Evolutionary conservation across 305 asterid species (phyloP).

Genomic region (Lippia alba): DNA sequence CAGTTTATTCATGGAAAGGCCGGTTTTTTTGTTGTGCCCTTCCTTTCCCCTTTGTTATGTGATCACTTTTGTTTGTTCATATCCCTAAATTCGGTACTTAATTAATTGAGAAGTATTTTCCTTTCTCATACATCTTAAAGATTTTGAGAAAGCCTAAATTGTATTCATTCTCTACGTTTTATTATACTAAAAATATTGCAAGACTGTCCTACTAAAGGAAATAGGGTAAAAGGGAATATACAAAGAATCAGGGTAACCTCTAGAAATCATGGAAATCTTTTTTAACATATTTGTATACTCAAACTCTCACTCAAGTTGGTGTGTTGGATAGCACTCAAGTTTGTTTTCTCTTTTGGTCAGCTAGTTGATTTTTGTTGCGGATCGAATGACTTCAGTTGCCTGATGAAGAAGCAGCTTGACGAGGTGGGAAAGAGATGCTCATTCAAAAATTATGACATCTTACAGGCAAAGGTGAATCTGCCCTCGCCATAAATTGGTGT

Average conservation of each 20-base stretch:
- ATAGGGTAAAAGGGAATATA: too few species aligned
- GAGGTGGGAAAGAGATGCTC: slow-evolving; percentile 70
- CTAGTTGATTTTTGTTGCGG: slow-evolving; percentile 96
- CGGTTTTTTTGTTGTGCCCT: slow-evolving; percentile 3
- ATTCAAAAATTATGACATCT: slow-evolving; percentile 76
- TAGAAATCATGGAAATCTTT: too few species aligned
- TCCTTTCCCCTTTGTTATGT: background rate
- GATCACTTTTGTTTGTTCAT: background rate
- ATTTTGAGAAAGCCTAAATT: background rate
- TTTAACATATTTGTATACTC: too few species aligned
- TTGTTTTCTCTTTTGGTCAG: slow-evolving; percentile 50
- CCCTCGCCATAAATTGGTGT: background rate
- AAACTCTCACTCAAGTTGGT: too few species aligned
- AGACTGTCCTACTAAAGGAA: too few species aligned
- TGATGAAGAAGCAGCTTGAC: slow-evolving; percentile 74
- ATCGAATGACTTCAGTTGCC: slow-evolving; percentile 86
- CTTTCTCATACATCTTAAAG: background rate
- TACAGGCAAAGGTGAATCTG: slow-evolving; percentile 65
- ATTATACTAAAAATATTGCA: too few species aligned
- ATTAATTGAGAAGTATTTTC: background rate
- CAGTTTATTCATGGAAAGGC: background rate
- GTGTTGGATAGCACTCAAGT: background rate
- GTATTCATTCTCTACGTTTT: background rate
- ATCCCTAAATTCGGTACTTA: background rate
- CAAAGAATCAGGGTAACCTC: too few species aligned